phyloP scores from a whole-genome alignment of 2,329 filamentous ascomycete species.

The Grosmannia huntii region DNA sequence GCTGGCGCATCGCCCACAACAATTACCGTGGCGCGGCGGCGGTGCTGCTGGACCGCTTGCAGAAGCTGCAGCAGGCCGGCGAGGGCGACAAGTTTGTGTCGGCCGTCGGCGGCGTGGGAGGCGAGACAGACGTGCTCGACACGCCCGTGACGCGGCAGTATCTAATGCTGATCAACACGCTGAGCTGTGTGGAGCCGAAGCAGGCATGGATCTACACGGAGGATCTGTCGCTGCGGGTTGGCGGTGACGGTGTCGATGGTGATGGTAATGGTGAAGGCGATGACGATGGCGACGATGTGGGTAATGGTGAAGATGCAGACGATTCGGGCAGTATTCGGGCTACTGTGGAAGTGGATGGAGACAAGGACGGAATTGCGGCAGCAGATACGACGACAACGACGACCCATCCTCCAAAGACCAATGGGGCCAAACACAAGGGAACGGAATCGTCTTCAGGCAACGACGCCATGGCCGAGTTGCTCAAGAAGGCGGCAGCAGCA shows the following conservation, averaged over 20 bases:
- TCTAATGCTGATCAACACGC: constrained; percentile 81
- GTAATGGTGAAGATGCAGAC: neutral
- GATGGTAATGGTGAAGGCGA: no score
- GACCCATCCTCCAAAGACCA: neutral
- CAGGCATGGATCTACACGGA: constrained; percentile 69
- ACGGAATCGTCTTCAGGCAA: neutral
- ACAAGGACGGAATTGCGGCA: neutral
- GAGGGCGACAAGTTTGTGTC: constrained; percentile 40
- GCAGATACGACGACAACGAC: neutral
- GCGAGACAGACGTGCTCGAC: constrained; percentile 42
- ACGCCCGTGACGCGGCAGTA: constrained; percentile 63
- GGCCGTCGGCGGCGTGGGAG: constrained; percentile 3
- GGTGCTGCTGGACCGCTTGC: constrained; percentile 48
- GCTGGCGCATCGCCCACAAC: constrained; percentile 71
- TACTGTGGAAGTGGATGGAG: neutral
- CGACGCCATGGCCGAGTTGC: constrained; percentile 13
- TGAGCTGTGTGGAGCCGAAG: constrained; percentile 71
- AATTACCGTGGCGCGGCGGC: constrained; percentile 74
- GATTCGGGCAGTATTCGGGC: neutral
- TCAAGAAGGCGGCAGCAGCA: constrained; percentile 13
- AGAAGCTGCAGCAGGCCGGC: constrained; percentile 45
- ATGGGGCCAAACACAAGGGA: neutral
- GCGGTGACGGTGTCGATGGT: neutral
- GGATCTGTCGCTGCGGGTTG: constrained; percentile 14
- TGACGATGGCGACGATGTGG: no score